Evolutionary conservation across 75 land plant species (phyloP).

Genomic region (Cupressus sempervirens): DNA sequence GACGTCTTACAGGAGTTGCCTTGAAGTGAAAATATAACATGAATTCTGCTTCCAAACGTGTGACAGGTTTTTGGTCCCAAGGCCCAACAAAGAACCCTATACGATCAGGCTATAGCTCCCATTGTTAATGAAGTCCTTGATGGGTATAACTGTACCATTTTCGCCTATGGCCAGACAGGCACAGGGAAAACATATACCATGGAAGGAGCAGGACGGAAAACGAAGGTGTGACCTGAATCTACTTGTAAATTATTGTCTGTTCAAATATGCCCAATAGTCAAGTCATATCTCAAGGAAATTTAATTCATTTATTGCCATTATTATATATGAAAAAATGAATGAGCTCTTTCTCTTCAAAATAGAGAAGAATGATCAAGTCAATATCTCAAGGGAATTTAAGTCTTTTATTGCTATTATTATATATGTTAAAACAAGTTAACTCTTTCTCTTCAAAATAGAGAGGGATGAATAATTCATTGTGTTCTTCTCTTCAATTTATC

Average conservation of each 20-base stretch:
- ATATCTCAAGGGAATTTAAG: no score
- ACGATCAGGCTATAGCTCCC: constrained; percentile 55
- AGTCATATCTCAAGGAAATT: no score
- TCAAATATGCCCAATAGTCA: neutral
- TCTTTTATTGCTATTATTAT: no score
- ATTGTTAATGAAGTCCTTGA: constrained; percentile 75
- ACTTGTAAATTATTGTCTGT: neutral
- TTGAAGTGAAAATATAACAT: neutral
- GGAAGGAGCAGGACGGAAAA: constrained; percentile 63
- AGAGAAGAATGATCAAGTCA: no score
- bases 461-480: no score
- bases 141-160: constrained; percentile 73
- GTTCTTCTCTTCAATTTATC: no score
- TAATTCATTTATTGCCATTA: no score
- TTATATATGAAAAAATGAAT: no score
- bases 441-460: no score
- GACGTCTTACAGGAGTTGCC: neutral
- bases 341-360: no score
- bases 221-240: constrained; percentile 25
- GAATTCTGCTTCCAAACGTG: neutral
- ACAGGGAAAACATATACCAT: constrained; percentile 78
- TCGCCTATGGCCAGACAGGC: constrained; percentile 78
- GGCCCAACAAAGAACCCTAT: constrained; percentile 53
- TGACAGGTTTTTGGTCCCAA: constrained; percentile 70
- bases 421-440: no score